A percentile compares a stretch with the other conserved stretches of the same genome.
phyloP scores from a whole-genome alignment of 768 basidiomycete species.

The Trichaptum fuscoviolaceum region DNA sequence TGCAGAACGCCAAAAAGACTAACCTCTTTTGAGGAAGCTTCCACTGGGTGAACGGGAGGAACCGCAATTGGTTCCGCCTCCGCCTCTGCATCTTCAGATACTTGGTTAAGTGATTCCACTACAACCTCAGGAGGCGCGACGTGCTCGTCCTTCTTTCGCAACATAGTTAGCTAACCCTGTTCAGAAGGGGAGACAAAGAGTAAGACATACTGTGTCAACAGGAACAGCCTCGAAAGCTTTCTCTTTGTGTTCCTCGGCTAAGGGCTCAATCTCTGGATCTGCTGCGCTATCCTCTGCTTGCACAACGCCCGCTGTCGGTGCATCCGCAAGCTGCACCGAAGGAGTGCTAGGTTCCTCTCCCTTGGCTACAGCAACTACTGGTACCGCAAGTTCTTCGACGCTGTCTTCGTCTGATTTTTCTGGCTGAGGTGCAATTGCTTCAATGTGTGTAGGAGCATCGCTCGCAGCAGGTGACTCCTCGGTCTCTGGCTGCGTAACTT shows the following conservation, averaged over 20 bases:
- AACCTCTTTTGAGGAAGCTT: not conserved
- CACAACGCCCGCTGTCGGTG: not conserved
- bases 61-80: not conserved
- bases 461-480: constrained; percentile 8
- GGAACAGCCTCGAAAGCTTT: not conserved
- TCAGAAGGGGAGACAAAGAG: not conserved
- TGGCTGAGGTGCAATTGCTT: not conserved
- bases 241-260: not conserved
- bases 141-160: not conserved
- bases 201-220: not conserved
- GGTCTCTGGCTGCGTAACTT: constrained; percentile 1
- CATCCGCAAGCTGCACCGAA: not conserved
- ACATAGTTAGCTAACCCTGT: not conserved
- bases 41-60: not conserved
- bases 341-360: not conserved
- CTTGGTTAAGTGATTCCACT: not conserved
- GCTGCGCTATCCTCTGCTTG: not conserved
- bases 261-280: not conserved
- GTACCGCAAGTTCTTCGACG: constrained; percentile 1
- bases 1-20: not conserved
- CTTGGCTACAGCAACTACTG: not conserved
- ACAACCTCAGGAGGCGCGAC: not conserved
- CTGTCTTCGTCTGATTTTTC: not conserved
- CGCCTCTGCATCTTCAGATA: not conserved
- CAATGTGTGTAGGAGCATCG: constrained; percentile 7